Base-by-base conservation (phyloP, 2,329 filamentous ascomycete species). In the Trichoderma sp. region DNA sequence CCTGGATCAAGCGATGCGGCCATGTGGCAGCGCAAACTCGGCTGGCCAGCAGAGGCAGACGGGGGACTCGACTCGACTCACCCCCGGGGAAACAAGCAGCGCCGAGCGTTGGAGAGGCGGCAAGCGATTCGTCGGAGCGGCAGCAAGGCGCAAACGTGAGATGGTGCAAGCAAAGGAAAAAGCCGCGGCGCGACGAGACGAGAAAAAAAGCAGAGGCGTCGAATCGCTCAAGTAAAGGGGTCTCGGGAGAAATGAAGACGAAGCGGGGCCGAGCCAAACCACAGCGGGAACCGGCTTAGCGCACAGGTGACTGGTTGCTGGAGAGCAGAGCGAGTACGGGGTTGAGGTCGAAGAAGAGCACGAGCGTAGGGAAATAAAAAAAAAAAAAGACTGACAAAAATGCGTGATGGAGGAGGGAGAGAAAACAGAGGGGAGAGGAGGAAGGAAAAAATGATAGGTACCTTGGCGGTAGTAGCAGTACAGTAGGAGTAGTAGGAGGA, bases 201-300 rank as follows among this genome's bases (percentile, higher is more conserved):
- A 68, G 49, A 60, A 56, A 61, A 61, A 65, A 43, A 37, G 28
- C 51, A 64, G 52, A 65, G 52, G 59, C 51, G 58, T 56, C 59
- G 52, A 63, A 59, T 66, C 63, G 63, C 32, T 66, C 34, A 66
- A 59, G 54, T 56, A 69, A 66, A 69, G 63, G 55, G 68, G 60
- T 60, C 61, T 51, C 68, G 63, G 56, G 52, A 66, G 51, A 56
- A 59, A 69, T 51, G 59, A 65, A 51, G 61, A 52, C 59, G 58
- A 63, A 70, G 68, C 56, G 68, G 66, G 68, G 66, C 68, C 68
- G 66, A 54, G 59, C 65, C 68, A 68, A 68, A 68, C 52, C 58
- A 64, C 68, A 52, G 64, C 58, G 56, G 68, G 59, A 54, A 56
- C 39, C 65, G 51, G 39, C 52, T 49, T 49, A 54, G 64, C 59